Evolutionary conservation across 306 rosid species (phyloP), one percentile per base, ranked within the genome.

Genomic region (Bauhinia variegata): DNA sequence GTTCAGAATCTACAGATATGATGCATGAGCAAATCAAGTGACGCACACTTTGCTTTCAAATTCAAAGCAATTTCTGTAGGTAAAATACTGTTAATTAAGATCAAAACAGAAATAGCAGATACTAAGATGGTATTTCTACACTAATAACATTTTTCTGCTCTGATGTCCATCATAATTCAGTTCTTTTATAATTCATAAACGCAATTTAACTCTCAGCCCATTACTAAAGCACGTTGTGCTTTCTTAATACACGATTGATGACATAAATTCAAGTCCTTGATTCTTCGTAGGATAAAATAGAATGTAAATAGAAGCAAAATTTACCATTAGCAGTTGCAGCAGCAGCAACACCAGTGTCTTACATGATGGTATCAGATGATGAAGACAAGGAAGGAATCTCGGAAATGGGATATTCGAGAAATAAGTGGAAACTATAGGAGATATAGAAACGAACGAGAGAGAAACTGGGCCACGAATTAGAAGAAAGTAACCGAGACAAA

Each of bases 311-410:
- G 48, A 44, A 57, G 38, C 14, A 65, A 63, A 53, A 4, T 17
- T 12, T 75, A 83, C 86, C 86, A 33, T 79, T 82, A 55, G 85
- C 70, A 30, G 52, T 8, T 14, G 60, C 12, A 50, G 60, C 13
- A 19, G 60, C 12, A 50, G 60, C 13, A 54, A 73, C 49, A 12
- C 68, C 18, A 14, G 68, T 76, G 34, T 63, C 86, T 57, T 77
- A 83, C 95, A 84, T 87, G 81, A 11, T 69, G 65, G 70, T 18
- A 30, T 50, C 42, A 15, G 78, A 70, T 16, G 67, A 39, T 59
- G 68, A 64, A 33, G 66, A 65, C 46, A 42, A 41, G 39, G 64
- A 23, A 65, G 64, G 42, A 46, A 70, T 47, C 53, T 28, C 16
- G 79, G 39, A 30, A 70, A 70, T 6, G 38, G 73, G 72, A 2